Evolutionary conservation across 495 filamentous ascomycete genomes (phyloP), one percentile per base, ranked within the genome.

Genomic region (Cercophora sp.): DNA sequence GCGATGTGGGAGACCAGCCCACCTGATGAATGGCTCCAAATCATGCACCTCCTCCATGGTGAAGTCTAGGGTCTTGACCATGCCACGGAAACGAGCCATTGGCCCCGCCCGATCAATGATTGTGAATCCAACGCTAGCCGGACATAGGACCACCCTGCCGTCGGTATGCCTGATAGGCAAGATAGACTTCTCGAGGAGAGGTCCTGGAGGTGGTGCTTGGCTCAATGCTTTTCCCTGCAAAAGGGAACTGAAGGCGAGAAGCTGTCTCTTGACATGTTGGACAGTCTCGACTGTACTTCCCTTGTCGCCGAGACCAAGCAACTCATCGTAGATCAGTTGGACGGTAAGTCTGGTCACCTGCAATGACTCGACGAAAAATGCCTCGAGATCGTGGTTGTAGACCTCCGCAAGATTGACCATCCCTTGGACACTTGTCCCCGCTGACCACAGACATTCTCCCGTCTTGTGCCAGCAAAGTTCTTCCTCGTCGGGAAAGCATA

Each of bases 31-130:
- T 6, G 66, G 61, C 25, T 51, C 35, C 20, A 77, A 50, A 0
- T 54, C 41, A 8, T 27, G 51, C 6, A 72, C 45, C 10, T 77
- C 66, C 39, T 65, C 55, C 10, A 63, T 15, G 18, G 41, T 51
- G 44, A 71, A 76, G 48, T 74, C 70, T 5, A 75, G 56, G 8
- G 68, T 23, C 25, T 64, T 68, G 5, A 62, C 57, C 31, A 52
- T 54, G 4, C 24, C 51, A 2, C 36, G 29, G 31, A 73, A 76
- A 8, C 51, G 36, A 5, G 59, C 48, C 4, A 31, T 20, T 4
- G 69, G 58, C 1, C 50, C 44, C 29, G 60, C 56, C 40, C 68
- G 68, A 49, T 76, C 73, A 0, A 61, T 39, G 24, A 76, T 70
- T 0, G 52, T 55, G 48, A 76, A 76, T 10, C 56, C 54, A 0